phyloP scores from a whole-genome alignment of 139 green algal species.

The Closterium sp. region DNA sequence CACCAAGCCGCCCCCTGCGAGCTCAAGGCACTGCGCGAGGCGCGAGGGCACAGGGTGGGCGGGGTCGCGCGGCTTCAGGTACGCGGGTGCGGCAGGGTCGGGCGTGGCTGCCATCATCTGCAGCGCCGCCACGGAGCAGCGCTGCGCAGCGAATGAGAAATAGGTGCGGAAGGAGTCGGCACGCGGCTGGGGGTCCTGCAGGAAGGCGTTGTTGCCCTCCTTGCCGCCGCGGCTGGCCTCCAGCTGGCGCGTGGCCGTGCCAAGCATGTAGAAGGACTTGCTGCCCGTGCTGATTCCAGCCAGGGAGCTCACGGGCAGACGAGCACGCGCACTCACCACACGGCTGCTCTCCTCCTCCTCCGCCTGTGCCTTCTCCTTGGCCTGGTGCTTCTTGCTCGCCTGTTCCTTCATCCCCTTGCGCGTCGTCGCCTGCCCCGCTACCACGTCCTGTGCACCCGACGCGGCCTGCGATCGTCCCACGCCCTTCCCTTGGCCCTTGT shows the following conservation, averaged over 20 bases:
- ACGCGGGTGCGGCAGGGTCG: background rate
- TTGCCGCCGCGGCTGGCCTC: background rate
- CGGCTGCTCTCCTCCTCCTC: background rate
- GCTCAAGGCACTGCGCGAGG: background rate
- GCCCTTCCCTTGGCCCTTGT: too few species aligned
- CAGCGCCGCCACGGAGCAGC: background rate
- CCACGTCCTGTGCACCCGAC: too few species aligned
- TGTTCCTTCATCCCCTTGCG: background rate
- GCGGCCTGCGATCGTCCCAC: too few species aligned
- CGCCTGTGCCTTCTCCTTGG: background rate
- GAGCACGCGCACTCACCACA: background rate
- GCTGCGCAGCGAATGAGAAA: background rate
- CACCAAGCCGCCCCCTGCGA: background rate
- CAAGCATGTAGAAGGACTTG: background rate
- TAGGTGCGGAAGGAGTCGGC: background rate
- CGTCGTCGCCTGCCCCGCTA: too few species aligned
- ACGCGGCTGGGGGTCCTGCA: background rate
- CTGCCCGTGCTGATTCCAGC: background rate
- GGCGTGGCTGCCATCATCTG: background rate
- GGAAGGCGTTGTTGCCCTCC: background rate
- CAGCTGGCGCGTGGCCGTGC: background rate
- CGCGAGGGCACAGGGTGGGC: background rate
- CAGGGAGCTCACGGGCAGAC: background rate
- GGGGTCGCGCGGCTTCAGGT: background rate
- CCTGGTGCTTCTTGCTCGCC: background rate